A percentile compares a stretch with the other conserved stretches of the same genome.
These are phyloP conservation scores for Metarhizium humberi DNA, from an alignment of 2,329 filamentous ascomycete genomes.

Conservation along the genomic window DNA sequence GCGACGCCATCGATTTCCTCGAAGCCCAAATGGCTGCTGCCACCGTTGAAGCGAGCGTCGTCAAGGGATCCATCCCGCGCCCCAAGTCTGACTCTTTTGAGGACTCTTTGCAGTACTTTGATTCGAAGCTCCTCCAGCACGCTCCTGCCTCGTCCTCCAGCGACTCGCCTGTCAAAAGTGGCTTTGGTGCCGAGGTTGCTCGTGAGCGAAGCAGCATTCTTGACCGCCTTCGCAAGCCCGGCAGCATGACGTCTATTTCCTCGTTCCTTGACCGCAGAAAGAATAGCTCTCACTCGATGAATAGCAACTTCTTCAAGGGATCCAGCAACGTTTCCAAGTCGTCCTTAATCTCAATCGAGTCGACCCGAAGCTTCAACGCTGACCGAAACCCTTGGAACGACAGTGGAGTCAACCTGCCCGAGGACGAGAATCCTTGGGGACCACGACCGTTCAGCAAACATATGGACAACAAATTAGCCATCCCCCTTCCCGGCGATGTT, in stretches of 20 bases:
- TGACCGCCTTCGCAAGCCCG: constrained; percentile 87
- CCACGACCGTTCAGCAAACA: constrained; percentile 56
- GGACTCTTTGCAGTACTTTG: constrained; percentile 91
- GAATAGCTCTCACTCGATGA: constrained; percentile 81
- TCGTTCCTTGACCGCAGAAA: constrained; percentile 95
- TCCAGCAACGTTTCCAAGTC: constrained; percentile 87
- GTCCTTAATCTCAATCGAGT: constrained; percentile 92
- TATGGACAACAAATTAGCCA: constrained; percentile 51
- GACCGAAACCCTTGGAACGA: constrained; percentile 98
- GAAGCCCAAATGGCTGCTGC: constrained; percentile 77
- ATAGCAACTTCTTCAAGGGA: constrained; percentile 82
- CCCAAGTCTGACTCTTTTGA: constrained; percentile 98
- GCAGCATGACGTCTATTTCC: constrained; percentile 87
- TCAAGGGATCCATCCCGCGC: constrained; percentile 93
- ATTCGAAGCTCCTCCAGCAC: constrained; percentile 92
- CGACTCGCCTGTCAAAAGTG: constrained; percentile 81
- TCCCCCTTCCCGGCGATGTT: constrained; percentile 66
- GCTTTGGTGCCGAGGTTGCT: constrained; percentile 71
- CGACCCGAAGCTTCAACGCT: constrained; percentile 77
- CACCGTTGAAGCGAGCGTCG: constrained; percentile 76
- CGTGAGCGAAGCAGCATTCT: constrained; percentile 78
- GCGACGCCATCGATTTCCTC: constrained; percentile 92
- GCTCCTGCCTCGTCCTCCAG: constrained; percentile 71
- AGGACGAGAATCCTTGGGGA: constrained; percentile 68
- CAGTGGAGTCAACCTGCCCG: constrained; percentile 85